Conservation (phyloP, 2,329 filamentous ascomycete species). For the Penicillium sp. region DNA sequence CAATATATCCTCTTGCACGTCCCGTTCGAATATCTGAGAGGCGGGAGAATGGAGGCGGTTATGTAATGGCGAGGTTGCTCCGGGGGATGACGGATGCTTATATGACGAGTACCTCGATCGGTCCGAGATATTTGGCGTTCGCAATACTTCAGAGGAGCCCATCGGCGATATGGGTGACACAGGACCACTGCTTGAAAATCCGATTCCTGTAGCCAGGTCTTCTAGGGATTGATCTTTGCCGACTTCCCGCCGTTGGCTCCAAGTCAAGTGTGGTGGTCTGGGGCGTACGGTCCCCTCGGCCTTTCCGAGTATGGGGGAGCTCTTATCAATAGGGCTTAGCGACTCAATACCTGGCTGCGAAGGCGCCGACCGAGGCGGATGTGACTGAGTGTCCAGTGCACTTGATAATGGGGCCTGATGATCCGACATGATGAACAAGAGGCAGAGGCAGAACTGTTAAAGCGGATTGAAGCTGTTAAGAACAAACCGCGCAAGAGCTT, state of each 20-base stretch:
- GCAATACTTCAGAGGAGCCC: slow-evolving; percentile 25
- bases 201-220: neutral
- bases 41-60: slow-evolving; percentile 78
- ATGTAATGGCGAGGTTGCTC: slow-evolving; percentile 64
- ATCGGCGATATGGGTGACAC: slow-evolving; percentile 20
- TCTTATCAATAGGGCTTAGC: slow-evolving; percentile 4
- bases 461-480: slow-evolving; percentile 4
- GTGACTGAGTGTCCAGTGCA: neutral
- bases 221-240: slow-evolving; percentile 9
- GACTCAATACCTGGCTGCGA: neutral
- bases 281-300: slow-evolving; percentile 10
- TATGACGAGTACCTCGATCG: slow-evolving; percentile 33
- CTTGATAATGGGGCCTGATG: neutral
- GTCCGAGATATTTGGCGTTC: slow-evolving; percentile 17
- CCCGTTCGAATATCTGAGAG: slow-evolving; percentile 85
- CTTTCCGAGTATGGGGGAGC: slow-evolving; percentile 6
- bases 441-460: neutral
- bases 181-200: slow-evolving; percentile 7
- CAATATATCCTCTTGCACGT: slow-evolving; percentile 77
- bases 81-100: slow-evolving; percentile 62
- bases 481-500: slow-evolving; percentile 9
- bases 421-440: slow-evolving; percentile 10
- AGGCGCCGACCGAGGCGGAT: neutral
- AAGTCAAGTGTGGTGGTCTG: slow-evolving; percentile 18
- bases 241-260: slow-evolving; percentile 10